A percentile compares a stretch with the other conserved stretches of the same genome.
phyloP scores from a whole-genome alignment of 2,329 filamentous ascomycete species.

The Clarireedia homoeocarpa region DNA sequence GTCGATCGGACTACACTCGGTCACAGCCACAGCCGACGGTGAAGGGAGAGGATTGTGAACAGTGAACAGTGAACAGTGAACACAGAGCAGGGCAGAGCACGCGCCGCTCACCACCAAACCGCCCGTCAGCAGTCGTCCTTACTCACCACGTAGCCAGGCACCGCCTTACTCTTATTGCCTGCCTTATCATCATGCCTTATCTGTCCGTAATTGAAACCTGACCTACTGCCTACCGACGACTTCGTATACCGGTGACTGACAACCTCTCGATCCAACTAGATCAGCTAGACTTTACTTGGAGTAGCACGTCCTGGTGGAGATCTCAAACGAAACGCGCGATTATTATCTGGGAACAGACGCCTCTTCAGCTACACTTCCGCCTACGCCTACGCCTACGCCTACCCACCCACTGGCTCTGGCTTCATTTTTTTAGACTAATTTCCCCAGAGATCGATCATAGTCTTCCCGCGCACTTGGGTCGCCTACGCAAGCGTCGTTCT shows the following conservation, averaged over 20 bases:
- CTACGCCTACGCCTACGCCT: slow-evolving; percentile 13
- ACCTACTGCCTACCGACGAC: background rate
- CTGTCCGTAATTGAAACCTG: background rate
- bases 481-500: slow-evolving; percentile 21
- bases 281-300: background rate
- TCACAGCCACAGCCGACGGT: background rate
- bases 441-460: slow-evolving; percentile 17
- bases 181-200: background rate
- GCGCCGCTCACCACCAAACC: no score
- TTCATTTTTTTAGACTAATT: slow-evolving; percentile 7
- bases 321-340: slow-evolving; percentile 16
- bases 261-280: background rate
- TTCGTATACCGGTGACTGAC: background rate
- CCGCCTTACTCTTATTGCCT: background rate
- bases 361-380: background rate
- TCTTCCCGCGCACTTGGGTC: slow-evolving; percentile 22
- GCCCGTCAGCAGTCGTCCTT: slow-evolving; percentile 1
- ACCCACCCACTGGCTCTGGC: slow-evolving; percentile 6
- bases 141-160: background rate
- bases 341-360: slow-evolving; percentile 12
- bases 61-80: background rate
- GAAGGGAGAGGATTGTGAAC: background rate
- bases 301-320: slow-evolving; percentile 3
- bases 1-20: background rate
- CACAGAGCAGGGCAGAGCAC: background rate